Conservation (phyloP, 2,329 filamentous ascomycete genomes). For the Xylariaceae sp. region DNA sequence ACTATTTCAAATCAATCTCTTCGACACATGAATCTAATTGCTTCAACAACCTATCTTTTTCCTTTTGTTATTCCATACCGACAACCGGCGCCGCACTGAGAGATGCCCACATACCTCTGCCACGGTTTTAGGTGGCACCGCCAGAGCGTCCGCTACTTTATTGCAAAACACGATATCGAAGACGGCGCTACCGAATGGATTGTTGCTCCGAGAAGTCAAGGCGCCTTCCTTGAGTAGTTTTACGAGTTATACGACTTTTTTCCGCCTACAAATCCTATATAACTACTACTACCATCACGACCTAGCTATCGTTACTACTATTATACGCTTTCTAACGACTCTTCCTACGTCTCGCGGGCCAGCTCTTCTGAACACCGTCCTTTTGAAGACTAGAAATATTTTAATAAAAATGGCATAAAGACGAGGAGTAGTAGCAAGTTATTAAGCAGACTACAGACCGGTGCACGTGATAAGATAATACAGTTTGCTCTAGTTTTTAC, state of each 20-base stretch:
- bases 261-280: constrained; percentile 31
- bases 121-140: constrained; percentile 93
- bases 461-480: constrained; percentile 18
- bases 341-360: constrained; percentile 14
- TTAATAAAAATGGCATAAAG: constrained; percentile 17
- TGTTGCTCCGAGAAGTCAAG: constrained; percentile 64
- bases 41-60: too few species aligned
- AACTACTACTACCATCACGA: constrained; percentile 7
- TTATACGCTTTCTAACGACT: constrained; percentile 18
- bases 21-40: too few species aligned
- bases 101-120: constrained; percentile 83
- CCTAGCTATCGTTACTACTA: constrained; percentile 15
- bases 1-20: too few species aligned
- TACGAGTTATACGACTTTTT: constrained; percentile 60
- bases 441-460: constrained; percentile 16
- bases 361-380: constrained; percentile 15
- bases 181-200: constrained; percentile 85
- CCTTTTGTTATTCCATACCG: too few species aligned
- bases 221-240: constrained; percentile 65
- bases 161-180: constrained; percentile 79
- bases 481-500: constrained; percentile 13
- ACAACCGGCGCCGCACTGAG: constrained; percentile 1
- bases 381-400: constrained; percentile 21
- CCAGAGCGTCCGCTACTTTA: constrained; percentile 71
- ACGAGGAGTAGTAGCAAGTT: constrained; percentile 23